phyloP scores from a whole-genome alignment of 2,329 filamentous ascomycete genomes.

The Cytospora piceae region DNA sequence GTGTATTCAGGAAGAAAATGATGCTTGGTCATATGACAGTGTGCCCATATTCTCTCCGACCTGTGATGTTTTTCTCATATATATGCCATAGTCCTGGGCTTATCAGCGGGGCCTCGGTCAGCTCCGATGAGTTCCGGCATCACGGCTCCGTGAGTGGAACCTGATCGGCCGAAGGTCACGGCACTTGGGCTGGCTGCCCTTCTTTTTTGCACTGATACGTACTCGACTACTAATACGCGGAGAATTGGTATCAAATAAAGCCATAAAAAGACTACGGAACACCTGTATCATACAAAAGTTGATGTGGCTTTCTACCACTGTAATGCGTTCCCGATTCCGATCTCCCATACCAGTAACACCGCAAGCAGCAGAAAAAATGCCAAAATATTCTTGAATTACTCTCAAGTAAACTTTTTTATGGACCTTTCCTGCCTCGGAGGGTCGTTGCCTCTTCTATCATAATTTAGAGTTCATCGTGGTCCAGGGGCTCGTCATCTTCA shows the following conservation, averaged over 20 bases:
- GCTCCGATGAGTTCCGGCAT: not conserved
- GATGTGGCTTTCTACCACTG: constrained; percentile 23
- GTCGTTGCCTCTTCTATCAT: not conserved
- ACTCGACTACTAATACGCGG: not conserved
- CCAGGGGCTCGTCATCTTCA: constrained; percentile 71
- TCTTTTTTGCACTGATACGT: not conserved
- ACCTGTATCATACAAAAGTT: constrained; percentile 28
- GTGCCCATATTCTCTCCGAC: not conserved
- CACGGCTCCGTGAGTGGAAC: not conserved
- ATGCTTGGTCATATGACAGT: not conserved
- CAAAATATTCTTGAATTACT: constrained; percentile 26
- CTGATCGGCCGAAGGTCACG: not conserved
- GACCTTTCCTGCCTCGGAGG: constrained; percentile 8
- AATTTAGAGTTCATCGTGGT: constrained; percentile 78
- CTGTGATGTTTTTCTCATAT: not conserved
- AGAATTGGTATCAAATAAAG: constrained; percentile 18
- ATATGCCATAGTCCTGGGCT: not conserved
- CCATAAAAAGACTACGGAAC: constrained; percentile 18
- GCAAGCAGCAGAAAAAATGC: constrained; percentile 23
- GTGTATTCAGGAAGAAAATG: not conserved
- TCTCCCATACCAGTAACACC: constrained; percentile 24
- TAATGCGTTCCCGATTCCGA: constrained; percentile 25
- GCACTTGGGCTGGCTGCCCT: not conserved
- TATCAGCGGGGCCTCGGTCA: not conserved
- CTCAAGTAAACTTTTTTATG: constrained; percentile 25